A percentile compares a stretch with the other conserved stretches of the same genome.
These are phyloP conservation scores for Fusarium brachygibbosum DNA, from an alignment of 2,329 filamentous ascomycete species.

Conservation along the genomic window DNA sequence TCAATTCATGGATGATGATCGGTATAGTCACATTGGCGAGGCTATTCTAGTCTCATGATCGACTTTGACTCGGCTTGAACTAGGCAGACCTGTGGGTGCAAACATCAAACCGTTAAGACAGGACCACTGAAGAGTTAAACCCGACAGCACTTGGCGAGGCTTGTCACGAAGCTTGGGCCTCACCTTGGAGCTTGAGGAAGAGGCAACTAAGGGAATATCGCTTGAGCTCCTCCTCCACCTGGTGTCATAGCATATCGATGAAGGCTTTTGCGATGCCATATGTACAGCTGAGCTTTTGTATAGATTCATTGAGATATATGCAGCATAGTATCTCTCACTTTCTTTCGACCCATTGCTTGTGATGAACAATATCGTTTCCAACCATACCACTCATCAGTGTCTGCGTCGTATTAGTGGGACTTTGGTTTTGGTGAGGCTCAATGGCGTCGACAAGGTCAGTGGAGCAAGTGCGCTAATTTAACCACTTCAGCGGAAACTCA, in stretches of 20 bases:
- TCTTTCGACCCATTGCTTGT: not conserved
- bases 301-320: not conserved
- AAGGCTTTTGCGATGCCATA: not conserved
- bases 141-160: not conserved
- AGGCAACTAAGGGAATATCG: not conserved
- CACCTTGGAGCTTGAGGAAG: not conserved
- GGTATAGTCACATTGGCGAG: not conserved
- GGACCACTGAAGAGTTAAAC: not conserved
- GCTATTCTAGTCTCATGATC: not conserved
- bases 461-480: constrained; percentile 18
- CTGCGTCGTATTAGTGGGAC: not conserved
- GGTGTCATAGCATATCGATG: not conserved
- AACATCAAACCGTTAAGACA: not conserved
- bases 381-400: not conserved
- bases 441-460: constrained; percentile 2
- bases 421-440: constrained; percentile 18
- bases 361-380: not conserved
- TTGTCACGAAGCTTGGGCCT: not conserved
- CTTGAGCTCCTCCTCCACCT: not conserved
- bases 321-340: not conserved
- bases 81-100: not conserved
- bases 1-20: not conserved
- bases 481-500: constrained; percentile 19
- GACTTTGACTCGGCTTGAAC: not conserved
- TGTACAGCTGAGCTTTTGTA: not conserved